Evolutionary conservation across 306 rosid species (phyloP), one percentile per base, ranked within the genome.

Genomic region (Citrullus amarus): DNA sequence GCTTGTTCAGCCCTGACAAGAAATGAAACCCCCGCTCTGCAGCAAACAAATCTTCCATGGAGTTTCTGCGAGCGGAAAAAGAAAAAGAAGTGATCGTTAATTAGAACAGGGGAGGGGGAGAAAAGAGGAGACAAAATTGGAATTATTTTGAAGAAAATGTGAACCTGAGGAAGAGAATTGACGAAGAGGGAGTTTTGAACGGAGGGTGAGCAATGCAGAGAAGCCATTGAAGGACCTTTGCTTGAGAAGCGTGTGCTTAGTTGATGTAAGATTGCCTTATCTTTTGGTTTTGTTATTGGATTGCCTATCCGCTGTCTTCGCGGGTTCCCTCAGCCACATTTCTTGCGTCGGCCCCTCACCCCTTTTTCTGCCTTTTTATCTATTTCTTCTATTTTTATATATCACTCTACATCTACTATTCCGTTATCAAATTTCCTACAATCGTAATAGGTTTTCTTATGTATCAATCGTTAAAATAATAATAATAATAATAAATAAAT

Each of bases 91-190:
- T 6, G 25, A 82, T 50, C 30, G 46, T 51, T 14, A 30, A 57
- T 7, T 34, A 30, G 8, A n/a, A 8, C n/a, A 7, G 1, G 55
- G n/a, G 20, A 65, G 48, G 2, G 77, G 77, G 62, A 65, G 68
- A 77, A 20, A 20, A 20, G 22, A 39, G 61, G 51, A 70, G 30
- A n/a, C 18, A 48, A 14, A 71, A 28, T 25, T 25, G 76, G 17
- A 25, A 15, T 0, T 28, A 74, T 2, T 51, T 16, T 4, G 22
- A 12, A 51, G 34, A 28, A 11, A 4, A 11, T 16, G 54, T 50
- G 25, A 74, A 92, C 99, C 97, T 81, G 95, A 80, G 94, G 88
- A 75, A 89, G 87, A 81, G 92, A 81, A 70, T 84, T 86, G 85
- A 80, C 91, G 62, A 92, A 88, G 79, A 86, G 79, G 13, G 90